Evolutionary conservation across 140 eudicot species (phyloP).

Genomic region (Anethum foeniculum): DNA sequence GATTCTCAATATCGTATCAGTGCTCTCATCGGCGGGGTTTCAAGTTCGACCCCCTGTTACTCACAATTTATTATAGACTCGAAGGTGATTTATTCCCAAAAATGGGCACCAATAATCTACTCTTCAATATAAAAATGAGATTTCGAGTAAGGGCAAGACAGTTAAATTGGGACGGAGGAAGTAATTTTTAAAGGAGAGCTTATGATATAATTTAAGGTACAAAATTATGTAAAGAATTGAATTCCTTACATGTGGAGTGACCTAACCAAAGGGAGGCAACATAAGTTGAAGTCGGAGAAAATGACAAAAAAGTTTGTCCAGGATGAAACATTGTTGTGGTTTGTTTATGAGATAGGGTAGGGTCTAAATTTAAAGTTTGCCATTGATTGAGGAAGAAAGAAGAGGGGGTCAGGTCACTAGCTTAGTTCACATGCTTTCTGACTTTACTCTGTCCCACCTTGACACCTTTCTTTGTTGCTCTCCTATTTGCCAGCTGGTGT

Average conservation of each 20-base stretch:
- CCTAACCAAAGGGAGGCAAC: not conserved
- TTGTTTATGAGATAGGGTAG: not conserved
- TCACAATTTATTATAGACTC: too few relatives aligned
- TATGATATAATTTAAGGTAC: too few relatives aligned
- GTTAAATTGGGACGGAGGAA: too few relatives aligned
- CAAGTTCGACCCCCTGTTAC: too few relatives aligned
- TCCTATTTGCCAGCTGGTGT: not conserved
- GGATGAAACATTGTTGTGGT: not conserved
- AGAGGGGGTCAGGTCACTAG: not conserved
- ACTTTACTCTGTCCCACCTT: not conserved
- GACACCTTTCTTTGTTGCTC: not conserved
- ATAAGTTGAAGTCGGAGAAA: not conserved
- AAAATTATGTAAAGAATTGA: not conserved
- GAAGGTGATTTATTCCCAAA: too few relatives aligned
- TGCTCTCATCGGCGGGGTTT: too few relatives aligned
- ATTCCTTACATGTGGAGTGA: not conserved
- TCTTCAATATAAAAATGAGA: too few relatives aligned
- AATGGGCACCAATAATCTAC: too few relatives aligned
- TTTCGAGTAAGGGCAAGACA: too few relatives aligned
- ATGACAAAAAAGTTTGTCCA: not conserved
- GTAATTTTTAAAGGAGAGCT: too few relatives aligned
- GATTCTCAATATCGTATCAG: too few relatives aligned
- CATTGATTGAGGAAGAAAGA: constrained; percentile 4
- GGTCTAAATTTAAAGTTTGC: not conserved
- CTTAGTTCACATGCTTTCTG: not conserved